Conservation (phyloP, 805 yeast genomes). For the Jamesozyma jinghongensis region DNA sequence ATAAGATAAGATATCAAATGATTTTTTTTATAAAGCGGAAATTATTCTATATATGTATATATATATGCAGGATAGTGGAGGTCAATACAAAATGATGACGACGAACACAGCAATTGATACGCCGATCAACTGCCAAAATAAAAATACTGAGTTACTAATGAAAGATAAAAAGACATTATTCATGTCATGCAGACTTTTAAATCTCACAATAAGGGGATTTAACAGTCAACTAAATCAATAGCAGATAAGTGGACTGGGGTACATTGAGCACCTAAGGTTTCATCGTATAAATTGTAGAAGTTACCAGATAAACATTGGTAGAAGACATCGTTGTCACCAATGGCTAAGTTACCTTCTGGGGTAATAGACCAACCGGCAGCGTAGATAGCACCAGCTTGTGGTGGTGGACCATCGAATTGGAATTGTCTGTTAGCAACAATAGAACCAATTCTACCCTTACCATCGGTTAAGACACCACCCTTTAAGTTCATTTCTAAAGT, state of each 20-base stretch:
- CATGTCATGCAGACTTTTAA: neutral
- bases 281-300: conserved; percentile 72
- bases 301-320: conserved; percentile 69
- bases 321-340: conserved; percentile 53
- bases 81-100: neutral
- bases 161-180: neutral
- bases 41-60: neutral
- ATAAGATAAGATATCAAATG: too few species aligned
- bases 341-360: conserved; percentile 51
- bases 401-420: conserved; percentile 82
- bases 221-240: conserved; percentile 51
- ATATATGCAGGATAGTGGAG: neutral
- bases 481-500: conserved; percentile 48
- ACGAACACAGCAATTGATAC: neutral
- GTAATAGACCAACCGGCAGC: conserved; percentile 58
- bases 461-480: conserved; percentile 44
- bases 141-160: neutral
- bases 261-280: conserved; percentile 54
- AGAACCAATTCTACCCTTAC: conserved; percentile 61
- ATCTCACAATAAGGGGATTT: conserved; percentile 7
- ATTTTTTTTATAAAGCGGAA: neutral
- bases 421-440: conserved; percentile 78
- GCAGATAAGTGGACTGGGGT: conserved; percentile 49
- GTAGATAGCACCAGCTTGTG: conserved; percentile 68
- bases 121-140: neutral